Base-by-base conservation (phyloP, 805 yeast species). In the Yamadazyma ubonensis region DNA sequence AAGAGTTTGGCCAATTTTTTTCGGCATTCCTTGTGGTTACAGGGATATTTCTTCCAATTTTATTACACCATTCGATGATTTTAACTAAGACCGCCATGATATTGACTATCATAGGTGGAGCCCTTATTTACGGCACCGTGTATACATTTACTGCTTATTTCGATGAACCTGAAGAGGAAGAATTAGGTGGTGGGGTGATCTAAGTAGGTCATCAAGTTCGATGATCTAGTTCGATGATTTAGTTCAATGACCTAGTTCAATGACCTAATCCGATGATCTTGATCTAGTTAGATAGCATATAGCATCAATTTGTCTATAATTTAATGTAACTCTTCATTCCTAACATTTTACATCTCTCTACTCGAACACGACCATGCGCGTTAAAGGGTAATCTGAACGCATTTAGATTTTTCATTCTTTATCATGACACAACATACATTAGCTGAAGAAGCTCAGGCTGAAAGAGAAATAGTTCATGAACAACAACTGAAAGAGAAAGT, bases 101-200 rank as follows among this genome's bases (percentile, higher is more conserved):
- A 14, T 81, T 91, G 81, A 84, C 96, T 33, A 75, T 86, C 22
- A 41, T 71, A 9, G 99, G 98, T 11, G 98, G 98, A n/a, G 46
- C 73, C 14, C 72, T 90, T 44, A 86, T 91, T 33, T 90, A 85
- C 62, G 76, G 81, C 5, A 83, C 96, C 5, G 88, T 91, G 22
- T 83, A 86, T 36, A 78, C 86, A 6, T 91, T 91, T 58, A 81
- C 86, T 4, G 70, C 81, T 57, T 87, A 86, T 54, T 91, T 91
- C 70, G 80, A 78, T 43, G 60, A 53, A 11, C 39, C 44, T 1
- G 63, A 55, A 4, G 64, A 65, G 12, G 59, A 51, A 6, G 70
- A 55, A 8, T 52, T 32, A 14, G 26, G 27, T 32, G 38, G 32
- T 15, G 29, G 27, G 12, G 33, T 38, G 17, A 38, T 38, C 16